A percentile compares a stretch with the other conserved stretches of the same genome.
These are phyloP conservation scores for Alectoria sarmentosa DNA, from an alignment of 495 filamentous ascomycete species.

Conservation along the genomic window DNA sequence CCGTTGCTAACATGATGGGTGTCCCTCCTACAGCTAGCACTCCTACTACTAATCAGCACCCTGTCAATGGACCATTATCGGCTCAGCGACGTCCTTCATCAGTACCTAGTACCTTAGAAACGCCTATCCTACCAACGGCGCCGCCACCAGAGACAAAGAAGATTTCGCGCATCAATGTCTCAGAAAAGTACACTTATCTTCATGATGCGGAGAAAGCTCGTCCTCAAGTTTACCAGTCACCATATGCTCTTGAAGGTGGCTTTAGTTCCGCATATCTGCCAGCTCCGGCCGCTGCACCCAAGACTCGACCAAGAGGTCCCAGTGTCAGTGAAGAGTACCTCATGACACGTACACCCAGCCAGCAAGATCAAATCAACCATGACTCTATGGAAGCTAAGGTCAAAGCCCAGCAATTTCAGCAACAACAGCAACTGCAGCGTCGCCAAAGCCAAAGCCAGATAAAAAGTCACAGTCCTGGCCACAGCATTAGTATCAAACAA, in stretches of 20 bases:
- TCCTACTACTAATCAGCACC: slow-evolving; percentile 5
- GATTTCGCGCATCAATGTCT: slow-evolving; percentile 14
- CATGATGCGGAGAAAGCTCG: slow-evolving; percentile 25
- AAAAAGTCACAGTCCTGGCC: slow-evolving; percentile 7
- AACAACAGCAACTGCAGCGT: slow-evolving; percentile 16
- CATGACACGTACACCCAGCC: slow-evolving; percentile 24
- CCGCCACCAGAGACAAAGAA: slow-evolving; percentile 16
- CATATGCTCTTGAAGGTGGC: slow-evolving; percentile 22
- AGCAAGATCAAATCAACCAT: slow-evolving; percentile 24
- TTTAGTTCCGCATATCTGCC: slow-evolving; percentile 20
- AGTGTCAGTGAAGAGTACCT: slow-evolving; percentile 26
- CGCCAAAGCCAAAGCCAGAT: slow-evolving; percentile 6
- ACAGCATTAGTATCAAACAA: slow-evolving; percentile 12
- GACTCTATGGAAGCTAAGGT: slow-evolving; percentile 19
- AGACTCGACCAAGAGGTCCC: slow-evolving; percentile 10
- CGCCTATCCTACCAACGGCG: background rate
- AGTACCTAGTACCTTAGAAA: background rate
- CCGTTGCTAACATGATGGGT: slow-evolving; percentile 28
- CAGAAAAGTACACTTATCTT: slow-evolving; percentile 22
- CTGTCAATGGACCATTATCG: slow-evolving; percentile 10
- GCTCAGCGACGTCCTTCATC: slow-evolving; percentile 8
- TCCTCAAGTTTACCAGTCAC: slow-evolving; percentile 25
- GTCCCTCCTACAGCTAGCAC: background rate
- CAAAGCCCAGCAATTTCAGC: slow-evolving; percentile 17
- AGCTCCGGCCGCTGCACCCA: slow-evolving; percentile 5